Base-by-base conservation (phyloP, 1,139 yeast genomes). In the Sugiyamaella neomexicana region DNA sequence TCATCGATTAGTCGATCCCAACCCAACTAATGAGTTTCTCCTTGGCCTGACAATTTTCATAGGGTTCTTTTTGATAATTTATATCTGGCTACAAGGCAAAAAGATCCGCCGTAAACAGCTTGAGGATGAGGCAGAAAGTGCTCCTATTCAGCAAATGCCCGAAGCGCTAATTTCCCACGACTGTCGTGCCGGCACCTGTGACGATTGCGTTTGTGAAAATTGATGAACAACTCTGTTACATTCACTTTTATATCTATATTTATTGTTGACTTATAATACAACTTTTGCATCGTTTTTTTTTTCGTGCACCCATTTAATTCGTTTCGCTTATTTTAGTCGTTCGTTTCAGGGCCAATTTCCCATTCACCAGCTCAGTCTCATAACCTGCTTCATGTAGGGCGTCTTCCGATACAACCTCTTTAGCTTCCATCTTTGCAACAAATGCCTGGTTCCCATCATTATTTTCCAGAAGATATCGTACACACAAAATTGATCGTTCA, bases 401-500 rank as follows among this genome's bases (percentile, higher is more conserved):
- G 10, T 78, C 78, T 39, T 79, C 79, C 4, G 79, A 72, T 0
- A 79, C 79, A 0, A 77, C 77, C 27, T 80, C 76, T 54, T 76
- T 73, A 0, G 88, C 86, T 61, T 84, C 88, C 53, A 85, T 62
- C 42, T 74, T 66, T 37, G 88, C 84, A 0, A 93, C 91, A 65
- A 89, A 80, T 1, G 77, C 75, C 69, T 93, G 97, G 66, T 91
- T 93, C 48, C 73, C 78, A 1, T 64, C 63, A 64, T 93, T 93
- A 16, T 78, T 75, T 31, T 81, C 79, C 23, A 93, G 71, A 32
- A 90, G 69, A 57, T 83, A 85, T 60, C 85, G 81, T 44, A 93
- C 69, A 63, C 97, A 89, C 10, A 91, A 71, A 34, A 93, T 86
- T 1, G 96, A 80, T 57, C 95, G 75, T 66, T 93, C 99, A 59